Conservation (phyloP, 768 basidiomycete genomes). For the Lactarius psammicola region DNA sequence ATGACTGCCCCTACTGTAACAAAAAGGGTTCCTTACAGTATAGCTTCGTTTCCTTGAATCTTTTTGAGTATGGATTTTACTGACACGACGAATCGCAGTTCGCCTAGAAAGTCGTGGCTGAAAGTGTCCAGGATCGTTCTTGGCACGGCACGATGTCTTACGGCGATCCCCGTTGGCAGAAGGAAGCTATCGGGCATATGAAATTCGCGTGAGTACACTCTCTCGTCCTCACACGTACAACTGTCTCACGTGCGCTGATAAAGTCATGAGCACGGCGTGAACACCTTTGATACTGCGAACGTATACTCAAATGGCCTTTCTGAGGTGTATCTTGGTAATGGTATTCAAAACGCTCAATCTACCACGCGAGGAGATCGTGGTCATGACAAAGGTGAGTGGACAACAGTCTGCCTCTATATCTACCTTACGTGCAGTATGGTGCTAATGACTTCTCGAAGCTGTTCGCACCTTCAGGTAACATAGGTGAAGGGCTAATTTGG, state of each 20-base stretch:
- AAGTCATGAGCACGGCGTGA: slow-evolving; percentile 61
- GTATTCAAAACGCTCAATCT: slow-evolving; percentile 38
- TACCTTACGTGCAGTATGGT: no score
- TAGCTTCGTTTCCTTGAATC: not conserved
- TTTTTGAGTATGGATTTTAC: not conserved
- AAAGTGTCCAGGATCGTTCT: slow-evolving; percentile 66
- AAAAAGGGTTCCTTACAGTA: slow-evolving; percentile 19
- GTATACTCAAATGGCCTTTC: slow-evolving; percentile 36
- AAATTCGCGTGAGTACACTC: slow-evolving; percentile 30
- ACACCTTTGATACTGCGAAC: slow-evolving; percentile 60
- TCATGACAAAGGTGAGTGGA: slow-evolving; percentile 42
- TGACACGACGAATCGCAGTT: slow-evolving; percentile 17
- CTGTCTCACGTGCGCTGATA: slow-evolving; percentile 12
- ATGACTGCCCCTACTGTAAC: slow-evolving; percentile 13
- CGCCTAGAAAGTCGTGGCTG: slow-evolving; percentile 49
- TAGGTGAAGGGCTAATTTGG: not conserved
- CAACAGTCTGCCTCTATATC: not conserved
- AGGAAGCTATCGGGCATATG: slow-evolving; percentile 29
- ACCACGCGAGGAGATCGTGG: slow-evolving; percentile 43
- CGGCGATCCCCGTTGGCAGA: slow-evolving; percentile 38
- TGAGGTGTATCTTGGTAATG: no score
- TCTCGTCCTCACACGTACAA: slow-evolving; percentile 20
- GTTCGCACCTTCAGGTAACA: not conserved
- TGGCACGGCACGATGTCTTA: slow-evolving; percentile 63
- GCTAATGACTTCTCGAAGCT: not conserved